Evolutionary conservation across 495 filamentous ascomycete genomes (phyloP), one percentile per base, ranked within the genome.

Genomic region (Acidomyces sp.): DNA sequence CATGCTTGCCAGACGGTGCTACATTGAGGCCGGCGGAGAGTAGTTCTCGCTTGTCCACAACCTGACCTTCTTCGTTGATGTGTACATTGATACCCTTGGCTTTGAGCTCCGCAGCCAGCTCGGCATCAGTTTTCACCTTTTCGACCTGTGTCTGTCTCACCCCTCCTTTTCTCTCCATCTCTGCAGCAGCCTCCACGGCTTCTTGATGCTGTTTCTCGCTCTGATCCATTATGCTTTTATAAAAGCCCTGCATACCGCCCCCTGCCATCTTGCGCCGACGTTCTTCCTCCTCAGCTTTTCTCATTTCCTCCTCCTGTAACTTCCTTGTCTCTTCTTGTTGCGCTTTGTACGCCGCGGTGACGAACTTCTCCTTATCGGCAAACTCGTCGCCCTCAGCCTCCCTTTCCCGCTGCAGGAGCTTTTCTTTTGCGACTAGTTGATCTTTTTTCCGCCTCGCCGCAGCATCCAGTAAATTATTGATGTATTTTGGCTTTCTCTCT

Each of bases 351-450:
- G 90, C 88, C n/a, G 75, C 74, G 0, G 90, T 97, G 22, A 96
- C 90, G 51, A 97, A 97, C 55, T 80, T 86, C 61, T 96, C 92
- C 60, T 94, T 97, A 46, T 90, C 92, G 0, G 74, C 80, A 54
- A 84, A 95, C 60, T 87, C 85, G 11, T 94, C 92, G 7, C 90
- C 90, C 61, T 97, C 90, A 0, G 77, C 81, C 49, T 88, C 92
- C 25, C 90, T 75, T 58, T 97, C 92, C 32, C 77, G 77, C 50
- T 82, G 77, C 21, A 96, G 64, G 57, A 84, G 67, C 55, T 85
- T 82, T 58, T 97, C 90, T 48, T 85, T 78, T 11, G 90, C 90
- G 6, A 92, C 77, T 24, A 83, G 64, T 34, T 82, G 75, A 61
- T 95, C 90, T 19, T 85, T 80, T 60, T 95, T 93, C 22, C 92